phyloP scores from a whole-genome alignment of 257 asterid species.

The Parsonsia alboflavescens region DNA sequence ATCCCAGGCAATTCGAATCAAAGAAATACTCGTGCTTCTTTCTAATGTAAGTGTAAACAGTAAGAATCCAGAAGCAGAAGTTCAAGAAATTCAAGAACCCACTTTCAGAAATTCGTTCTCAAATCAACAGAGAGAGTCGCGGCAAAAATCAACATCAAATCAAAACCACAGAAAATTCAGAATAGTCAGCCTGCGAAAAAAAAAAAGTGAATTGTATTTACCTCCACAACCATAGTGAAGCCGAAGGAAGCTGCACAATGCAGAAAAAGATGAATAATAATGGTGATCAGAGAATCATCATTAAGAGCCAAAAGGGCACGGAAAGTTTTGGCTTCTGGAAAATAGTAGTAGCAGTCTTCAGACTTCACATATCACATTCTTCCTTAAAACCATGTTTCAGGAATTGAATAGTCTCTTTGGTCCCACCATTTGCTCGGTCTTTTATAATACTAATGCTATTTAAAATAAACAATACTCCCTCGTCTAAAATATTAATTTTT shows the following conservation, averaged over 20 bases:
- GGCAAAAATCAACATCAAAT: neutral
- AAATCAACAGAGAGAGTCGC: neutral
- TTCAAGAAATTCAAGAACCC: conserved; percentile 4
- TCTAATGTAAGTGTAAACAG: neutral
- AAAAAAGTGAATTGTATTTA: neutral
- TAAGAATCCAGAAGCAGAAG: neutral
- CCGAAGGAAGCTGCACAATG: neutral
- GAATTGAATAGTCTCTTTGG: conserved; percentile 7
- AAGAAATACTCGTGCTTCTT: neutral
- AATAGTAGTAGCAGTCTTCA: neutral
- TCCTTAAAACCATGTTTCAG: conserved; percentile 3
- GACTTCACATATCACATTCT: conserved; percentile 11
- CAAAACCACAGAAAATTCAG: neutral
- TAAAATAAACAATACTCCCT: no score
- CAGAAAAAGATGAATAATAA: conserved; percentile 5
- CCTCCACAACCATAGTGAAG: conserved; percentile 23
- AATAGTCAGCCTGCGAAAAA: neutral
- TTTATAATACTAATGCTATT: neutral
- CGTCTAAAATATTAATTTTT: no score
- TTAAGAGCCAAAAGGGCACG: neutral
- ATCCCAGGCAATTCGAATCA: neutral
- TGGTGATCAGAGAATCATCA: conserved; percentile 15
- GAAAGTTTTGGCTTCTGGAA: neutral
- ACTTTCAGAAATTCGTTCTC: neutral
- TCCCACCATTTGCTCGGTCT: conserved; percentile 19